Evolutionary conservation across 1,139 yeast genomes (phyloP), one percentile per base, ranked within the genome.

Genomic region (Pneumocystis wakefieldiae): DNA sequence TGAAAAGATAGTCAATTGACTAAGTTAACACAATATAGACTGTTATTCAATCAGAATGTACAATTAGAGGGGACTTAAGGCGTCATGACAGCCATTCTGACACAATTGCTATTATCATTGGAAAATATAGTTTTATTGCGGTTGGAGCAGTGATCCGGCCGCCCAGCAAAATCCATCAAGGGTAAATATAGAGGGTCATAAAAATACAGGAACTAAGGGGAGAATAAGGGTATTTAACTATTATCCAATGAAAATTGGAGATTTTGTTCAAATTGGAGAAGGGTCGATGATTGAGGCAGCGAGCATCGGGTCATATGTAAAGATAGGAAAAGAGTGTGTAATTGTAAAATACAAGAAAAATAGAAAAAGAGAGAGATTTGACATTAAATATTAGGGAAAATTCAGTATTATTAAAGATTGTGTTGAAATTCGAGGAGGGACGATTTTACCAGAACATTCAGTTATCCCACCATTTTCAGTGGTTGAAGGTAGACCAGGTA

Each of bases 381-480:
- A 0, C 67, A 75, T 55, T 79, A 81, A 65, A 61, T 65, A 0
- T 67, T 81, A 32, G 76, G 70, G 81, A 10, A 75, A 77, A 65
- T 74, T 78, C 62, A 75, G 80, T 5, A 77, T 83, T n/a, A 74
- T 86, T 39, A 81, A 83, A 67, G 90, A 85, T 68, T 83, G 87
- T 68, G 84, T 84, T 55, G 70, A 81, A 12, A 75, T 86, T 1
- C 77, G 78, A 19, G 75, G 76, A 42, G 78, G 78, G 24, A 75
- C 85, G 0, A 73, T 72, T 4, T 71, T 86, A 1, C 87, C 91
- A 0, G 79, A 82, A 1, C 77, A 77, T 65, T 74, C 77, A 66
- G 83, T 83, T 42, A 76, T 86, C 10, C 85, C 89, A 1, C 86
- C 90, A 0, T 83, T 77, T 67, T 78, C 85, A 62, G 73, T 77